Percentiles rank a stretch among this genome's conserved stretches.
Conservation (phyloP, 1,139 yeast species). For the Suhomyces bribrorum region DNA sequence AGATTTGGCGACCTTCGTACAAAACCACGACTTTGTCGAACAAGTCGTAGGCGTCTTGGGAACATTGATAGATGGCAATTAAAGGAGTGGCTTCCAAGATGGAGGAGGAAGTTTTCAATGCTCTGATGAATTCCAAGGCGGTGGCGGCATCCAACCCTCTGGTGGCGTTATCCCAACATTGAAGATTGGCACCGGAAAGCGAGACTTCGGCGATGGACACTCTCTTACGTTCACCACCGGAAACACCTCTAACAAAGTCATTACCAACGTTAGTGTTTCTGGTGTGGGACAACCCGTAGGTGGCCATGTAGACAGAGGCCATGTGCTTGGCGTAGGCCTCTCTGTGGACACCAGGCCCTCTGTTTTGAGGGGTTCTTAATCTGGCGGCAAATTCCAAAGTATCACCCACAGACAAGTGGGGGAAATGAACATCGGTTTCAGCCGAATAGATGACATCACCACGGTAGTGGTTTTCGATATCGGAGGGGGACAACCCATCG, state of each 20-base stretch:
- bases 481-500: conserved; percentile 24
- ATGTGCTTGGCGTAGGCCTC: conserved; percentile 22
- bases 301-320: conserved; percentile 25
- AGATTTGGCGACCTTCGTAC: conserved; percentile 31
- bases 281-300: conserved; percentile 24
- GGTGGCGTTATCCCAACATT: conserved; percentile 30
- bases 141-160: conserved; percentile 29
- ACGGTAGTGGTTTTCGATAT: conserved; percentile 24
- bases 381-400: conserved; percentile 31
- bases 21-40: conserved; percentile 28
- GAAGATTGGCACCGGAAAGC: conserved; percentile 21
- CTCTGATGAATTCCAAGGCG: conserved; percentile 29
- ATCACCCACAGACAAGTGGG: conserved; percentile 29
- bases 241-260: conserved; percentile 27
- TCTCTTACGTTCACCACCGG: conserved; percentile 29
- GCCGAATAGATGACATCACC: conserved; percentile 33
- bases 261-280: conserved; percentile 27
- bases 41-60: conserved; percentile 30
- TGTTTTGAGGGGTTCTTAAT: conserved; percentile 29
- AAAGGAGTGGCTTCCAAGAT: conserved; percentile 27
- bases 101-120: conserved; percentile 28
- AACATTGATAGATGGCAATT: conserved; percentile 32
- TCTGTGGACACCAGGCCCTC: conserved; percentile 31
- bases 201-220: conserved; percentile 28
- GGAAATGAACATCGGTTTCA: conserved; percentile 29